phyloP scores from a whole-genome alignment of 2,329 filamentous ascomycete genomes.

The Epichloe baconii region DNA sequence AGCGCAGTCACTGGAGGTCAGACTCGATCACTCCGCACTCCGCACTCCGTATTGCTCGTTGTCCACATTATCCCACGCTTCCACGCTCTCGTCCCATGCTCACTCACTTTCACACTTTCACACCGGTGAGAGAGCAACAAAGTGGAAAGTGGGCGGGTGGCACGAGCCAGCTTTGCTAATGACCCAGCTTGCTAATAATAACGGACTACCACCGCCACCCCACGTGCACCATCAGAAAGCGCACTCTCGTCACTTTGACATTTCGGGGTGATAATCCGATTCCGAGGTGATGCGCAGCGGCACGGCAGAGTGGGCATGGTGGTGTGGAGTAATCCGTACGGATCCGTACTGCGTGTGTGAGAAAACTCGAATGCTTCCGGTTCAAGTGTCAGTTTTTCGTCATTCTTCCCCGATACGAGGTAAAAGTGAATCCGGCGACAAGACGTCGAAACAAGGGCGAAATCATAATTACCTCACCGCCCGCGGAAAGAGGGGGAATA shows the following conservation, averaged over 20 bases:
- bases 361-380: background rate
- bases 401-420: background rate
- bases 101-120: background rate
- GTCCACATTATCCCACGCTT: background rate
- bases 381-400: background rate
- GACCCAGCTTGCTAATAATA: background rate
- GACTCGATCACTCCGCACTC: background rate
- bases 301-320: background rate
- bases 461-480: too few species aligned
- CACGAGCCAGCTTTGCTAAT: background rate
- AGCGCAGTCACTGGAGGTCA: background rate
- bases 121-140: background rate
- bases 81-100: background rate
- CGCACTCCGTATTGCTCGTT: too few species aligned
- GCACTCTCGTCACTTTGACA: background rate
- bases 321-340: background rate
- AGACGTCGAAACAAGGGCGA: too few species aligned
- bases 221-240: background rate
- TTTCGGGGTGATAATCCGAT: background rate
- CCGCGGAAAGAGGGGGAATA: too few species aligned
- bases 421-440: too few species aligned
- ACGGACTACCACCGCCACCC: background rate
- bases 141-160: constrained; percentile 1
- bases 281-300: background rate
- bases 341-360: background rate